These are phyloP conservation scores for Aegilops umbellulata DNA, from an alignment of 176 grass and related monocot genomes.

Conservation along the genomic window DNA sequence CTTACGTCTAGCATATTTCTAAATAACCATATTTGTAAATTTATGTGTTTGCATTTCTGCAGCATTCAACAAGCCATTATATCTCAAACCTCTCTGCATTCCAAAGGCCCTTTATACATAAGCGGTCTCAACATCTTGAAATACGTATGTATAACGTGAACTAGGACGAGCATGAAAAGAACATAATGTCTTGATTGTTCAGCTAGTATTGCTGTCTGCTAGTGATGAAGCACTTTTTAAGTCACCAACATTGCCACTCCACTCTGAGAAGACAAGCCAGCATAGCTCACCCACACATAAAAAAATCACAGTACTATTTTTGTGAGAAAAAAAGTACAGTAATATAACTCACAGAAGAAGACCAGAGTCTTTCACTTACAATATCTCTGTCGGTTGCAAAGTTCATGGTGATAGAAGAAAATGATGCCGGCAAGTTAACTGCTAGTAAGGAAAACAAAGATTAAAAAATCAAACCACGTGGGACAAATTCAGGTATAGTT, in stretches of 20 bases:
- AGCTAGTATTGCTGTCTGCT: not conserved
- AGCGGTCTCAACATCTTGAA: not conserved
- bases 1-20: no score
- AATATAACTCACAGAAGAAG: not conserved
- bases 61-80: no score
- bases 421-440: conserved; percentile 74
- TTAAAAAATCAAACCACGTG: not conserved
- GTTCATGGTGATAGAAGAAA: conserved; percentile 78
- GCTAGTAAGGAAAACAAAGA: conserved; percentile 32
- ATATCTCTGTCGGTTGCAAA: conserved; percentile 60
- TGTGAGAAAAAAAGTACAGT: not conserved
- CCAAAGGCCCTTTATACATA: no score
- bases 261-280: conserved; percentile 20
- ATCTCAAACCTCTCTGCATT: no score
- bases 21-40: no score
- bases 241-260: not conserved
- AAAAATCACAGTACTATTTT: not conserved
- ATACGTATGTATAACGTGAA: not conserved
- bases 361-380: conserved; percentile 47
- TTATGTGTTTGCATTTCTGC: no score
- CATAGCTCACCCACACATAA: conserved; percentile 9
- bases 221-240: not conserved
- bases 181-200: not conserved
- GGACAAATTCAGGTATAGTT: not conserved
- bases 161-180: not conserved